These are phyloP conservation scores for Cucurbita ficifolia DNA, from an alignment of 306 rosid species.

Conservation along the genomic window DNA sequence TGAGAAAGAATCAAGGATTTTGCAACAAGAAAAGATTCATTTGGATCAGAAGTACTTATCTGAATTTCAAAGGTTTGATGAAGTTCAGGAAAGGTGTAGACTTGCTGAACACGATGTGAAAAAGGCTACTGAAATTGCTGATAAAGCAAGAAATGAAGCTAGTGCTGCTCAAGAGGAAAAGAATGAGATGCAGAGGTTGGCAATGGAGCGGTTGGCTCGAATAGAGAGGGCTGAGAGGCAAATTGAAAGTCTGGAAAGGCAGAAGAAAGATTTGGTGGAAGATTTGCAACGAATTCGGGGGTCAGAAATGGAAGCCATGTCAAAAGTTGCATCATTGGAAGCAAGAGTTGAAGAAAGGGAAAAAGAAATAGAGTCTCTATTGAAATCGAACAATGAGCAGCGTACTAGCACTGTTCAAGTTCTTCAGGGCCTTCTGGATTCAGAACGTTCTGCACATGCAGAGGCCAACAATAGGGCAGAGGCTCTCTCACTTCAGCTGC, in stretches of 20 bases:
- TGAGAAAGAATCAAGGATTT: slow-evolving; percentile 51
- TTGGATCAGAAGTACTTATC: slow-evolving; percentile 58
- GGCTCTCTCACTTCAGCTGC: slow-evolving; percentile 69
- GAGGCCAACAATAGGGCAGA: slow-evolving; percentile 88
- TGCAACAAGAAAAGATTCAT: slow-evolving; percentile 68
- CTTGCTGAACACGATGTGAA: slow-evolving; percentile 64
- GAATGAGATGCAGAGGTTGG: slow-evolving; percentile 76
- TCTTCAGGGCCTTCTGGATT: slow-evolving; percentile 69
- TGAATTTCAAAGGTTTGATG: slow-evolving; percentile 65
- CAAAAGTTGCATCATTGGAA: slow-evolving; percentile 39
- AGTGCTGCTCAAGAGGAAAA: slow-evolving; percentile 53
- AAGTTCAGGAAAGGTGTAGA: slow-evolving; percentile 64
- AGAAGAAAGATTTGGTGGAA: slow-evolving; percentile 32
- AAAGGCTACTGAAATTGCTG: slow-evolving; percentile 58
- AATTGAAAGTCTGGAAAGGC: slow-evolving; percentile 53
- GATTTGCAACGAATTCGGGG: slow-evolving; percentile 37
- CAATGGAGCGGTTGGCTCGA: slow-evolving; percentile 61
- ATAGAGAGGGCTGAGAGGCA: slow-evolving; percentile 79
- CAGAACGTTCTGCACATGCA: slow-evolving; percentile 83
- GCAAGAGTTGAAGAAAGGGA: slow-evolving; percentile 71
- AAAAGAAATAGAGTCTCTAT: slow-evolving; percentile 57
- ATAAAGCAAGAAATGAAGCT: slow-evolving; percentile 57
- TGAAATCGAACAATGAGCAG: slow-evolving; percentile 61
- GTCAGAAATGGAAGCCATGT: slow-evolving; percentile 53
- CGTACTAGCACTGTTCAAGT: slow-evolving; percentile 55